Base-by-base conservation (phyloP, 306 rosid genomes). In the Oxytropis ochrocephala region DNA sequence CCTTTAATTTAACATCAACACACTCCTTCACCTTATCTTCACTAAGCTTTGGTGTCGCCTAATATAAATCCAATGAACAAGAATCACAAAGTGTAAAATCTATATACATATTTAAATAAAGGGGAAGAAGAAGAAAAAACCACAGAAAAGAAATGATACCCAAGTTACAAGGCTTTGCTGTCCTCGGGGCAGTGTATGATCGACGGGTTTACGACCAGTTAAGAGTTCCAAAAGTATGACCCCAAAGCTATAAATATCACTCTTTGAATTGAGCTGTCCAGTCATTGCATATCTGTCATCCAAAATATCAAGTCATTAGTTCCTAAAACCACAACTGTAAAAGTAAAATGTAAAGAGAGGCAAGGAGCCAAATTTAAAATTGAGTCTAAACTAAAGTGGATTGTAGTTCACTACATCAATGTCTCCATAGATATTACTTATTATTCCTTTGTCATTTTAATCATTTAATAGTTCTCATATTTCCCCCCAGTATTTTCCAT, bases 81-180 rank as follows among this genome's bases (percentile, higher is more conserved):
- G 32, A 72, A 59, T 80, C 77, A 69, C 49, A 52, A 43, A n/a
- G n/a, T 44, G 69, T 46, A 57, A 69, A 70, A 41, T 43, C 16
- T 38, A 58, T 60, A 48, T 24, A 3, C 29, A 24, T 24, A 60
- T 50, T 48, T 49, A 14, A 44, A n/a, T 16, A 30, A 72, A 33
- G 9, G 18, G 41, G 58, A 60, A 52, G 33, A 55, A 43, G 52
- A 43, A 16, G 55, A 27, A n/a, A 55, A 2, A 52, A 72, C 42
- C 4, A 72, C 7, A 68, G 65, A 54, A 54, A 41, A 24, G 51
- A 50, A 76, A 59, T 60, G 64, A 54, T 85, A 90, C 96, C 96
- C 96, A 90, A 7, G 94, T 90, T 64, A 90, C 96, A 61, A 90
- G 96, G 86, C 96, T 90, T 81, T 90, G 96, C 78, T 90, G 91